Evolutionary conservation across 306 rosid species (phyloP).

Genomic region (Quercus glauca): DNA sequence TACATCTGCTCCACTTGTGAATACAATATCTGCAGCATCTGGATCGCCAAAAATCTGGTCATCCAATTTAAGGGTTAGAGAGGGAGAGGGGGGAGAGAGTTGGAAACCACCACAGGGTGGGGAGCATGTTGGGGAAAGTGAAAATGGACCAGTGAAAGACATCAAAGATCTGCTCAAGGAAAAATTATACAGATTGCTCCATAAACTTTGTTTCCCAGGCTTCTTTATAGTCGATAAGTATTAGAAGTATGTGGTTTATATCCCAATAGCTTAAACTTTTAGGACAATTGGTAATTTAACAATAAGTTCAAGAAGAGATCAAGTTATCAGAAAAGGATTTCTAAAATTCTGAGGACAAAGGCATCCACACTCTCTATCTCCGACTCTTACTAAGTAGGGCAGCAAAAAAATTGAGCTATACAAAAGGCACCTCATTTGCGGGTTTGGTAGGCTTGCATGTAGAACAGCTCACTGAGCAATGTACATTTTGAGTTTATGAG

Average conservation of each 20-base stretch:
- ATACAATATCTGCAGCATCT: slow-evolving; percentile 91
- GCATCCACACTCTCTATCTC: background rate
- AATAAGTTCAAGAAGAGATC: background rate
- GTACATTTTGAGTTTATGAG: background rate
- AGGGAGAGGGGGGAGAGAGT: background rate
- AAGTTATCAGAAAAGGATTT: background rate
- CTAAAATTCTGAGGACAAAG: background rate
- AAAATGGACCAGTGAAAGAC: background rate
- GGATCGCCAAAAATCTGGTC: slow-evolving; percentile 88
- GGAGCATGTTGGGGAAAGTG: background rate
- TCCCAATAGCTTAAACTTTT: no score
- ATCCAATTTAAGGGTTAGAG: slow-evolving; percentile 13
- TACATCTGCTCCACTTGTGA: slow-evolving; percentile 77
- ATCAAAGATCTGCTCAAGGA: background rate
- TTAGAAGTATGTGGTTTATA: background rate
- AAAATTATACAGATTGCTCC: background rate
- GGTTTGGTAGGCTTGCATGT: background rate
- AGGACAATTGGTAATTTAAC: no score
- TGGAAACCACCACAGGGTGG: no score
- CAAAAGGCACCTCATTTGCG: background rate
- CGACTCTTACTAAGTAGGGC: background rate
- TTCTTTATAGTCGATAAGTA: background rate
- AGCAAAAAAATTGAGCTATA: background rate
- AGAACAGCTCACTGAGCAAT: background rate
- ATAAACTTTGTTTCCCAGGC: background rate